Base-by-base conservation (phyloP, 2,329 filamentous ascomycete species). In the Dothistroma pini region DNA sequence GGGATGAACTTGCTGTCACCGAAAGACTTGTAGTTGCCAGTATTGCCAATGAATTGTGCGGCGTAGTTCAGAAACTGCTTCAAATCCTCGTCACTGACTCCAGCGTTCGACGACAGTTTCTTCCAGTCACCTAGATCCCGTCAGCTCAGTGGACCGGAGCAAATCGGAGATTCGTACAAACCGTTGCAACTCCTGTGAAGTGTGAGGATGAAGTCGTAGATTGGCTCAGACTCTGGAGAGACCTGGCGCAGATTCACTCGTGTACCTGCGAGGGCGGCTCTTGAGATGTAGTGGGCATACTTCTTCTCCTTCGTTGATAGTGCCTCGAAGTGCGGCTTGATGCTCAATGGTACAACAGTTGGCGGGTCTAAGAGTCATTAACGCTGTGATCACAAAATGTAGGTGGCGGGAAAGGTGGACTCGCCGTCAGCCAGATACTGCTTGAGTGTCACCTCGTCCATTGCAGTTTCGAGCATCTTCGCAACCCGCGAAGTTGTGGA, bases 241-340 rank as follows among this genome's bases (percentile, higher is more conserved):
- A 81, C 75, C 69, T 84, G 82, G 47, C 81, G 79, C 31, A 84
- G 75, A 53, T 83, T 79, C 56, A 84, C 78, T 51, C 82, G 75
- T 4, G 79, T 79, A 7, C 82, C 82, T 38, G 79, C 75, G 53
- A 79, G 77, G 56, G 77, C 79, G 29, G 79, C 80, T 60, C 77
- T 86, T 84, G 88, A 91, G 74, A 96, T 90, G 73, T 88, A 73
- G 88, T 97, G 93, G 66, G 93, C 90, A 81, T 97, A 97, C 73
- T 89, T 87, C 80, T 93, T 92, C 79, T 96, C 86, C 51, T 66
- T 56, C 52, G 62, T 57, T 12, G 61, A 63, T 63, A 95, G 77
- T 38, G 87, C 86, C 58, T 93, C 89, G 71, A 97, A 99, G 78
- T 97, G 93, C 74, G 91, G 90, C 78, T 91, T 91, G 75, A 97